Evolutionary conservation across 1,139 yeast genomes (phyloP), one percentile per base, ranked within the genome.

Genomic region (Scheffersomyces titani): DNA sequence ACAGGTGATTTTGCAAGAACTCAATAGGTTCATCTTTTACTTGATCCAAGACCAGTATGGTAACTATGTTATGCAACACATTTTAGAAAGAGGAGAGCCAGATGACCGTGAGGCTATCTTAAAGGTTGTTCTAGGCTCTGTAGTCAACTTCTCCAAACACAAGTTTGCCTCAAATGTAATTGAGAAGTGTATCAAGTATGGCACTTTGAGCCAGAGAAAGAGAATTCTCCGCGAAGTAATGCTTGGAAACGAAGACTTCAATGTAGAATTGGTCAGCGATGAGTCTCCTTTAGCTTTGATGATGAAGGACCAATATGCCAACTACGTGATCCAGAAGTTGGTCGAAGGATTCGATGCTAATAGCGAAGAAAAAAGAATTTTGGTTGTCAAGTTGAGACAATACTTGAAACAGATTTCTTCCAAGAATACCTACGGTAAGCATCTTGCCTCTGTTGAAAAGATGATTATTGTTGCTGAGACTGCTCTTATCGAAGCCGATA

Each of bases 261-360:
- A 70, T 57, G 68, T 75, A 63, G 85, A 82, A 50, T 58, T 63
- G 19, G 83, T 86, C 22, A 72, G 66, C 7, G 85, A 80, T 58
- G 83, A 82, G 54, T 82, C 90, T 0, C 84, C 92, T 16, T 77
- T 89, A 63, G 90, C 90, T 18, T 73, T 88, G 57, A 92, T 94
- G 98, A 93, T 96, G 92, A 91, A 92, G 70, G 99, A 94, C 72
- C 99, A 94, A 70, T 96, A 89, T 75, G 99, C 98, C 20, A 94
- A 94, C 72, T 94, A 94, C 70, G 99, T 94, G 51, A 92, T 94
- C 57, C 99, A 94, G 73, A 94, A 94, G 71, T 82, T 96, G 65
- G 92, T 94, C 47, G 97, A 91, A 64, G 90, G 90, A 3, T 79
- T 80, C 61, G 82, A 77, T 63, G 84, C 96, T 7, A 83, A 82